phyloP scores from a whole-genome alignment of 768 basidiomycete species.

The Cubamyces sp. region DNA sequence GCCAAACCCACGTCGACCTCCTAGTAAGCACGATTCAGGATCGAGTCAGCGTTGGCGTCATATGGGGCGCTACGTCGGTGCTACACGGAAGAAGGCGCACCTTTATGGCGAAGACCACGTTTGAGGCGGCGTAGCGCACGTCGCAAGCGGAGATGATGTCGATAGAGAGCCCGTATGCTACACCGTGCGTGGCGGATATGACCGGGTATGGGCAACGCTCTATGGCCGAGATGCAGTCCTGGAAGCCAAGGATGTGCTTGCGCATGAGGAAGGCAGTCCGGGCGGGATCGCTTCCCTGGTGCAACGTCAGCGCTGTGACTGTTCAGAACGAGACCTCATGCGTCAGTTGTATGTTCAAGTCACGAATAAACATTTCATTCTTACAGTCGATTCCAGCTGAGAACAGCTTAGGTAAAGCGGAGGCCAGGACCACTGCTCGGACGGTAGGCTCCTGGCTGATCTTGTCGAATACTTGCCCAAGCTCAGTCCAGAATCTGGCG shows the following conservation, averaged over 20 bases:
- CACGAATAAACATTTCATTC: constrained; percentile 20
- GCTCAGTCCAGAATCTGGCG: constrained; percentile 72
- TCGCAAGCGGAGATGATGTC: constrained; percentile 82
- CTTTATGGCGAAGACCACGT: constrained; percentile 72
- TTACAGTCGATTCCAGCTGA: constrained; percentile 84
- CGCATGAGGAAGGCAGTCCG: constrained; percentile 55
- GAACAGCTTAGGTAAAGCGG: constrained; percentile 70
- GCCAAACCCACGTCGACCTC: constrained; percentile 89
- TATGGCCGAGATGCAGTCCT: constrained; percentile 69
- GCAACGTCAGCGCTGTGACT: constrained; percentile 8
- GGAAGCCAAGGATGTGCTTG: constrained; percentile 59
- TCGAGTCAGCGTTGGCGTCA: neutral
- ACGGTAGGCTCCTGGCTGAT: constrained; percentile 59
- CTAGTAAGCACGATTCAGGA: constrained; percentile 39
- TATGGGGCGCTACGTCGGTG: neutral
- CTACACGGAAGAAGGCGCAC: constrained; percentile 40
- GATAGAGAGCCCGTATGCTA: constrained; percentile 74
- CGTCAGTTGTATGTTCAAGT: neutral
- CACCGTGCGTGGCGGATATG: constrained; percentile 79
- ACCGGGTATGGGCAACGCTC: constrained; percentile 77
- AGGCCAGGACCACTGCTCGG: constrained; percentile 74
- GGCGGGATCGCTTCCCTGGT: constrained; percentile 51
- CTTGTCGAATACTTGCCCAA: constrained; percentile 61
- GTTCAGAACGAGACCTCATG: neutral
- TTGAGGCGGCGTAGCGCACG: constrained; percentile 70